A percentile compares a stretch with the other conserved stretches of the same genome.
Evolutionary conservation across 2,329 filamentous ascomycete species (phyloP).

Genomic region (Magnaporthiopsis incrustans): DNA sequence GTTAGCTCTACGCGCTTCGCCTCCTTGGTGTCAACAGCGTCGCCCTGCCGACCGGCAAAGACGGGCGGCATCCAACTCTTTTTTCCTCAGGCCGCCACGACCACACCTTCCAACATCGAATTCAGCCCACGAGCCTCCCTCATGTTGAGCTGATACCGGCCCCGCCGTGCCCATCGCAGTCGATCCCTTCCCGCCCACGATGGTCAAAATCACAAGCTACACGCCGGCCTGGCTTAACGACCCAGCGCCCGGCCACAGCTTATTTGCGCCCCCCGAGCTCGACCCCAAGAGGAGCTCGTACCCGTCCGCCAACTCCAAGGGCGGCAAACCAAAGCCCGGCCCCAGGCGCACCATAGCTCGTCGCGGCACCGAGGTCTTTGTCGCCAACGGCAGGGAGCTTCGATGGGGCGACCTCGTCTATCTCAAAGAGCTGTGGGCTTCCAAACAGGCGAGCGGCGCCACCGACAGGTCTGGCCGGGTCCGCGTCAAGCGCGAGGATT

Average conservation of each 20-base stretch:
- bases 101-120: background rate
- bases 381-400: constrained; percentile 81
- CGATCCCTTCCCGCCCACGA: constrained; percentile 29
- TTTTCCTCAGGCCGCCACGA: background rate
- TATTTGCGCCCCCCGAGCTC: constrained; percentile 55
- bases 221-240: constrained; percentile 81
- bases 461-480: constrained; percentile 14
- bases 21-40: background rate
- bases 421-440: constrained; percentile 58
- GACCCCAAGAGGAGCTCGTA: constrained; percentile 20
- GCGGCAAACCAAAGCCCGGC: constrained; percentile 35
- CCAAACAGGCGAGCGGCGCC: constrained; percentile 23
- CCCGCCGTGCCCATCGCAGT: background rate
- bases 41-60: background rate
- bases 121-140: background rate
- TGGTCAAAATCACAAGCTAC: constrained; percentile 82
- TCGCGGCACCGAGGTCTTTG: constrained; percentile 80
- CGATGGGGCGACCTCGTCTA: constrained; percentile 81
- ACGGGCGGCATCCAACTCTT: background rate
- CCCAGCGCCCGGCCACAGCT: constrained; percentile 65
- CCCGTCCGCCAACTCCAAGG: constrained; percentile 28
- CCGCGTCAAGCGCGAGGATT: constrained; percentile 42
- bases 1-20: background rate
- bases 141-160: background rate
- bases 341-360: constrained; percentile 65